A percentile compares a stretch with the other conserved stretches of the same genome.
phyloP scores from a whole-genome alignment of 768 basidiomycete species.

The Termitomyces sp. region DNA sequence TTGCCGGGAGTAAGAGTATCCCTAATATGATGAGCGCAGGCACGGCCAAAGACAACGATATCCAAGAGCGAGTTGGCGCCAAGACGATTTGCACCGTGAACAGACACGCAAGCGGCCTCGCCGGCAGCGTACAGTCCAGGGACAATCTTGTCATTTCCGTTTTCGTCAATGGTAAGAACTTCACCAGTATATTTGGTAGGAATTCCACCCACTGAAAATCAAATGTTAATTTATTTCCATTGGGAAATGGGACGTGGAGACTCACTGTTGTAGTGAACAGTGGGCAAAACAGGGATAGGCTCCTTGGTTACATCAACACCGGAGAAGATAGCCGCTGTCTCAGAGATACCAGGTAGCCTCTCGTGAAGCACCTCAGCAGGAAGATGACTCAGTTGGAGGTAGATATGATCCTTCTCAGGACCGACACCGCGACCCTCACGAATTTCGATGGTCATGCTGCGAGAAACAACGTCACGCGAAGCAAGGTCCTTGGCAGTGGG shows the following conservation, averaged over 20 bases:
- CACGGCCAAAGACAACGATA: slow-evolving; percentile 98
- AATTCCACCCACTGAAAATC: slow-evolving; percentile 89
- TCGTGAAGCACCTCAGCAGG: slow-evolving; percentile 95
- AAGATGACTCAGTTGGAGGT: slow-evolving; percentile 94
- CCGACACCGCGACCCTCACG: slow-evolving; percentile 99
- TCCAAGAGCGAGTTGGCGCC: slow-evolving; percentile 99
- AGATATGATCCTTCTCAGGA: slow-evolving; percentile 96
- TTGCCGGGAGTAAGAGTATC: slow-evolving; percentile 87
- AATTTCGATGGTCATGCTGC: slow-evolving; percentile 98
- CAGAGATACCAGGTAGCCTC: slow-evolving; percentile 97
- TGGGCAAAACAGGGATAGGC: slow-evolving; percentile 97
- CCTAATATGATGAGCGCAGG: slow-evolving; percentile 97
- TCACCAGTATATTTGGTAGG: slow-evolving; percentile 98
- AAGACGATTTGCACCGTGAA: slow-evolving; percentile 98
- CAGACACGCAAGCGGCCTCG: slow-evolving; percentile 98
- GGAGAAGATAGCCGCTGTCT: slow-evolving; percentile 97
- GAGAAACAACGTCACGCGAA: slow-evolving; percentile 98
- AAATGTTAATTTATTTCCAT: neutral
- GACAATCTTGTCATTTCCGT: slow-evolving; percentile 91
- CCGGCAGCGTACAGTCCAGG: slow-evolving; percentile 98
- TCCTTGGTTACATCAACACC: slow-evolving; percentile 99
- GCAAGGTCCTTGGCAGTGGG: slow-evolving; percentile 99
- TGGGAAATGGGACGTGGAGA: slow-evolving; percentile 6
- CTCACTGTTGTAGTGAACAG: slow-evolving; percentile 98
- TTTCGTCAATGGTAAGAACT: slow-evolving; percentile 81